phyloP scores from a whole-genome alignment of 352 stramenopile species.

The Pythium aquatile region DNA sequence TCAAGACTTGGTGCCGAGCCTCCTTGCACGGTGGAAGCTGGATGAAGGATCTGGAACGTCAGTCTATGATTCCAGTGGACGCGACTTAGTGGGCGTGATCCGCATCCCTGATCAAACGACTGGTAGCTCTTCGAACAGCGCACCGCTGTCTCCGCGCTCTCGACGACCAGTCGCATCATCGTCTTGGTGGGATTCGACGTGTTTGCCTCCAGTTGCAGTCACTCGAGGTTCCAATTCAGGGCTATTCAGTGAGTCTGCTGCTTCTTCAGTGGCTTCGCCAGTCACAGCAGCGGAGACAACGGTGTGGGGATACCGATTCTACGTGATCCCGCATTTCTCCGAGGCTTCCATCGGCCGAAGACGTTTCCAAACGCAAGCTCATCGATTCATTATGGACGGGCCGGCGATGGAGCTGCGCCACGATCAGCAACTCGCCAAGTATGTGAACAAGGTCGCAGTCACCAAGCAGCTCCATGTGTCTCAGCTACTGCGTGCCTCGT shows the following conservation, averaged over 20 bases:
- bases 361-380: constrained; percentile 40
- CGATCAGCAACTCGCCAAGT: constrained; percentile 72
- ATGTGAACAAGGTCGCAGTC: constrained; percentile 62
- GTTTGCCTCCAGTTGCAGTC: constrained; percentile 7
- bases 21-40: constrained; percentile 63
- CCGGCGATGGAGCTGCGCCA: constrained; percentile 28
- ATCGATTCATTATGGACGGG: constrained; percentile 12
- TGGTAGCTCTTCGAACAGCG: neutral
- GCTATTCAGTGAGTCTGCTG: neutral
- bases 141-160: constrained; percentile 9
- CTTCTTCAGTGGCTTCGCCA: neutral
- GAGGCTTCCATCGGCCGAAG: constrained; percentile 45
- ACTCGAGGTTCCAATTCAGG: neutral
- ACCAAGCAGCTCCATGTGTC: constrained; percentile 46
- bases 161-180: neutral
- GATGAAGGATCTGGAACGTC: constrained; percentile 43
- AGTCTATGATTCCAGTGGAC: constrained; percentile 45
- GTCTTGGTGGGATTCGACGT: constrained; percentile 25
- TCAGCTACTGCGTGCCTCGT: constrained; percentile 51
- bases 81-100: constrained; percentile 23
- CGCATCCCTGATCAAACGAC: neutral
- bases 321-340: constrained; percentile 71
- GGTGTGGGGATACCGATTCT: constrained; percentile 72
- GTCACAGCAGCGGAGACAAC: neutral
- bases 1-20: constrained; percentile 45